Conservation (phyloP, 2,329 filamentous ascomycete genomes). For the Colletotrichum aenigma region DNA sequence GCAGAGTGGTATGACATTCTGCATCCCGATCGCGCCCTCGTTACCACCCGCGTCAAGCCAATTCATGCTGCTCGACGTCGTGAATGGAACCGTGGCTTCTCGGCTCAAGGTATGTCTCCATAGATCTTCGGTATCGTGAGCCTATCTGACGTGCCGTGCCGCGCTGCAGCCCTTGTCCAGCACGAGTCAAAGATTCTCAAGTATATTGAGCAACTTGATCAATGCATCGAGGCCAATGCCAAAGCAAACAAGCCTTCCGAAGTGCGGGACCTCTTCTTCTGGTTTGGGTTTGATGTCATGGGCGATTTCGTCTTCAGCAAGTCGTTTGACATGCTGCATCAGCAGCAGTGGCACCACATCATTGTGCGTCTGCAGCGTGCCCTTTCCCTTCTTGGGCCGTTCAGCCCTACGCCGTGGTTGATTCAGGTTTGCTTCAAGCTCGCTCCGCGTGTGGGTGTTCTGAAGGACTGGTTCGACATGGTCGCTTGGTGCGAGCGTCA, state of each 20-base stretch:
- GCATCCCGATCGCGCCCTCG: conserved; percentile 21
- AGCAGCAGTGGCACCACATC: conserved; percentile 29
- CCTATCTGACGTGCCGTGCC: conserved; percentile 2
- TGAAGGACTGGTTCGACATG: conserved; percentile 27
- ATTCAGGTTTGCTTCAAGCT: conserved; percentile 26
- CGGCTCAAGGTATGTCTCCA: conserved; percentile 20
- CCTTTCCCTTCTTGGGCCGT: conserved; percentile 29
- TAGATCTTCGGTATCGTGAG: background rate
- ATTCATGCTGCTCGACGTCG: conserved; percentile 25
- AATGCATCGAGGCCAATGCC: conserved; percentile 21
- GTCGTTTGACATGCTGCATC: conserved; percentile 36
- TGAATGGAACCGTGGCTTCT: conserved; percentile 26
- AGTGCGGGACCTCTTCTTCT: conserved; percentile 27
- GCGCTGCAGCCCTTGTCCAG: conserved; percentile 14
- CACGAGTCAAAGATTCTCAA: conserved; percentile 22
- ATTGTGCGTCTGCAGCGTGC: conserved; percentile 29
- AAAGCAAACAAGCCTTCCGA: conserved; percentile 13
- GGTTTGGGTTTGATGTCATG: conserved; percentile 38
- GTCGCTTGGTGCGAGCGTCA: conserved; percentile 25
- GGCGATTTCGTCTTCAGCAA: conserved; percentile 38
- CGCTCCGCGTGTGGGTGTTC: conserved; percentile 10
- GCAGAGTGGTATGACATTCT: conserved; percentile 30
- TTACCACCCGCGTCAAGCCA: conserved; percentile 24
- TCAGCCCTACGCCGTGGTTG: conserved; percentile 31
- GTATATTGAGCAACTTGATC: conserved; percentile 22